Conservation (phyloP, 345 rosid genomes). For the Gossypium longicalyx region DNA sequence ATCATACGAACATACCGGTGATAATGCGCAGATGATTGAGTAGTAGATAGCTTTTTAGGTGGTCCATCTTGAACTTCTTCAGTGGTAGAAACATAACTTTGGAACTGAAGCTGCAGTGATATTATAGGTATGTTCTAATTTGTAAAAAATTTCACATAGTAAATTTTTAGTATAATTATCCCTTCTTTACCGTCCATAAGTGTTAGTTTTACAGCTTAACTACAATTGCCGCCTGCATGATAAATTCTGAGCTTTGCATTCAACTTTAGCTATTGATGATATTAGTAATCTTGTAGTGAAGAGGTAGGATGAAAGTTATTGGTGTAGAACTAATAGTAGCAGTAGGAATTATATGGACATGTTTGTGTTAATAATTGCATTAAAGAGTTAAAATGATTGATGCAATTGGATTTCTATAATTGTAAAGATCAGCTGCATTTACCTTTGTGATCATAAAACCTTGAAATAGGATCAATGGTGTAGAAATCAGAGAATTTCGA, state of each 20-base stretch:
- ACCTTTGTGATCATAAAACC: not conserved
- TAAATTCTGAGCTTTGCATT: not conserved
- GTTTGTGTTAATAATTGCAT: not conserved
- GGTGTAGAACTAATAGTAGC: too few species aligned
- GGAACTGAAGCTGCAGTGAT: not conserved
- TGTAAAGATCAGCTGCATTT: not conserved
- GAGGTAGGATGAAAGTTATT: too few species aligned
- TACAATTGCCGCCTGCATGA: not conserved
- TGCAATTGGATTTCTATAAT: too few species aligned
- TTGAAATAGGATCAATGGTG: not conserved
- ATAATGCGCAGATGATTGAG: slow-evolving; percentile 35
- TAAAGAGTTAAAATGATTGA: not conserved
- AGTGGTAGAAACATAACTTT: not conserved
- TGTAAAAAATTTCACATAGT: not conserved
- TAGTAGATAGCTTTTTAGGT: not conserved
- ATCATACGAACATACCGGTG: slow-evolving; percentile 60
- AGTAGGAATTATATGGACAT: not conserved
- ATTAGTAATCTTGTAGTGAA: too few species aligned
- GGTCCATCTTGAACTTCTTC: not conserved
- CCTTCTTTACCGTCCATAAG: not conserved
- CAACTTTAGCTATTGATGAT: not conserved
- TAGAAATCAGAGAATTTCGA: too few species aligned
- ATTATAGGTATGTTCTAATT: not conserved
- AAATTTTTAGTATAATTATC: not conserved
- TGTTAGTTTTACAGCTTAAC: slow-evolving; percentile 29